Evolutionary conservation across 169 alveolate genomes (phyloP), one percentile per base, ranked within the genome.

Genomic region (Neospora caninum): DNA sequence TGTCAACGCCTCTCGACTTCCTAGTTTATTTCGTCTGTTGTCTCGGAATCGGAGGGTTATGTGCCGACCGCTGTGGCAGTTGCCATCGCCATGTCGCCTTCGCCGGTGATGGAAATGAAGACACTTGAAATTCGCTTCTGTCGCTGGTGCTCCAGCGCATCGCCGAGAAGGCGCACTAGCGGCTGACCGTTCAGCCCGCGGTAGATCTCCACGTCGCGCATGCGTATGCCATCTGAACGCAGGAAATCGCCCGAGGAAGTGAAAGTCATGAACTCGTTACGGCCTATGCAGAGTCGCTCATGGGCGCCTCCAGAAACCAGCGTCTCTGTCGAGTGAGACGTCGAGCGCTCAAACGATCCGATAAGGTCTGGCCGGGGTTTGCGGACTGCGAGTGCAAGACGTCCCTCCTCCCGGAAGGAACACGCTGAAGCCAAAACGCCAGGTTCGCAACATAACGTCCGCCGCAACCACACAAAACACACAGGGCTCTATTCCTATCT

Each of bases 21-120:
- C 7, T 0, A 73, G 13, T 20, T 22, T 49, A n/a, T n/a, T 20
- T 73, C 7, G 4, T 22, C 20, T 31, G 10, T 73, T 73, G 70
- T 58, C 70, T 58, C 16, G 31, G 25, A 16, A 16, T 22, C 7
- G 7, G 43, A 1, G 42, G 10, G 43, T 13, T n/a, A 73, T 22
- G 43, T 73, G 39, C 84, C 84, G 39, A 73, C 84, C n/a, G 84
- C 84, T n/a, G 84, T 73, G 25, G 84, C 84, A 1, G 84, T 31
- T 0, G 84, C 84, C 84, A 73, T 31, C 43, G 84, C 84, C 45
- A 73, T 13, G 49, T 73, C 45, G 49, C 45, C 84, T 18, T 73
- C 84, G 84, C n/a, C 45, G 25, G 84, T 13, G 43, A 73, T 73
- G 43, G 84, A 73, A 36, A 73, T 27, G 84, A 73, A 73, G 43